Percentiles rank a stretch among this genome's conserved stretches.
phyloP scores from a whole-genome alignment of 73 alveolate genomes.

The Symbiodinium pilosum region DNA sequence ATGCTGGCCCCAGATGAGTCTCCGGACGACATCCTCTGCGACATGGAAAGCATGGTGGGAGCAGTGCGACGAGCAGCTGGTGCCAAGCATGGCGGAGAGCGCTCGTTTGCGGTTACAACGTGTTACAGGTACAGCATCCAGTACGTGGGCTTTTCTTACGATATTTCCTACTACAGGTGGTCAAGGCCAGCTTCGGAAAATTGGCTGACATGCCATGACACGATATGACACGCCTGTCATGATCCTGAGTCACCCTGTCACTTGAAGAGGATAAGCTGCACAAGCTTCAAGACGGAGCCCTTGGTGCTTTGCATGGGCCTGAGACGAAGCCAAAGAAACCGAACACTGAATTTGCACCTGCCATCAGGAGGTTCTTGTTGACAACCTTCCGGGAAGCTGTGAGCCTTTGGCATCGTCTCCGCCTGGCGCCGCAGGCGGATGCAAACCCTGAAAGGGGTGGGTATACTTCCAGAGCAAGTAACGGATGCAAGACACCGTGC shows the following conservation, averaged over 20 bases:
- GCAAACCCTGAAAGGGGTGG: no score
- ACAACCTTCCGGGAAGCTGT: constrained; percentile 69
- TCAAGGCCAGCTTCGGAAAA: no score
- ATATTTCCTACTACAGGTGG: constrained; percentile 65
- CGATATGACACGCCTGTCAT: no score
- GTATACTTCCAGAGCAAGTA: no score
- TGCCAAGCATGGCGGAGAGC: neutral
- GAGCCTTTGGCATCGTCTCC: constrained; percentile 90
- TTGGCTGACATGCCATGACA: no score
- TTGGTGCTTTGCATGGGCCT: constrained; percentile 23
- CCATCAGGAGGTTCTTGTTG: constrained; percentile 43
- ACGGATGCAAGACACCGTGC: no score
- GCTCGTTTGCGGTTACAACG: neutral
- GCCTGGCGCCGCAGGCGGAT: constrained; percentile 15
- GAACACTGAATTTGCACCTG: neutral
- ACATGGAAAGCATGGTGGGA: constrained; percentile 56
- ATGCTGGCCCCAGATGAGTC: constrained; percentile 48
- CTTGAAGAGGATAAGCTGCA: constrained; percentile 64
- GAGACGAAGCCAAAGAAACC: neutral
- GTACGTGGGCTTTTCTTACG: constrained; percentile 82
- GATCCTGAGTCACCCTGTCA: neutral
- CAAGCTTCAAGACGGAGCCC: constrained; percentile 23
- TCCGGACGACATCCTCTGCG: constrained; percentile 53
- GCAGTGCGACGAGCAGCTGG: constrained; percentile 25
- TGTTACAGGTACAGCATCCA: constrained; percentile 65